Evolutionary conservation across 306 rosid species (phyloP), one percentile per base, ranked within the genome.

Genomic region (Arachis hypogaea): DNA sequence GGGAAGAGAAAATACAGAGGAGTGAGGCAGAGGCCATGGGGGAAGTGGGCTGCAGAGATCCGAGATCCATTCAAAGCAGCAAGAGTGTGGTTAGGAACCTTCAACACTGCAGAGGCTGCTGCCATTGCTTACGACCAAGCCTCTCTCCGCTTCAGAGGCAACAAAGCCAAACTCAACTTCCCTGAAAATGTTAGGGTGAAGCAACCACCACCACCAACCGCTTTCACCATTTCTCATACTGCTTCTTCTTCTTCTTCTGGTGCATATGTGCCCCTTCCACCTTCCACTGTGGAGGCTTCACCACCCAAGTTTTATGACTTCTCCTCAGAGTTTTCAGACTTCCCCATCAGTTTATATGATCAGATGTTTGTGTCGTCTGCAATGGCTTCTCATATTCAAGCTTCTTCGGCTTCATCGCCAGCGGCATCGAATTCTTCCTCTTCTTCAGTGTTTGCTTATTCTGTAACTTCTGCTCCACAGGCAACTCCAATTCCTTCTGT

Each of bases 21-120:
- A 70, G 93, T 88, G 78, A 84, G 93, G 44, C 93, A 84, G 78
- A 80, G 93, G 38, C 93, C 93, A 10, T 88, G 93, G 93, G 93
- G 93, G 0, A 88, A 88, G 40, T 88, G 88, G 90, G 93, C 93
- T 3, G 93, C 93, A 1, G 93, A 88, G 41, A 88, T 88, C 4
- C 80, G 93, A 63, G 93, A 88, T 16, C 93, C 93, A 2, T 66
- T 86, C 56, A 82, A 71, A 54, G 93, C 93, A 0, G 59, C 86
- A 0, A 82, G 93, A 68, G 93, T 88, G 4, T 88, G 93, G 93
- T 67, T 88, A 11, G 93, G 93, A 7, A 88, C 93, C 22, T 88
- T 82, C 11, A 80, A 82, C 0, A 88, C 89, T 0, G 89, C 90
- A 0, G 89, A 88, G 11, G 81, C 69, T 0, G 93, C 93, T 2